Evolutionary conservation across 495 filamentous ascomycete species (phyloP), one percentile per base, ranked within the genome.

Genomic region (Elasticomyces elasticus): DNA sequence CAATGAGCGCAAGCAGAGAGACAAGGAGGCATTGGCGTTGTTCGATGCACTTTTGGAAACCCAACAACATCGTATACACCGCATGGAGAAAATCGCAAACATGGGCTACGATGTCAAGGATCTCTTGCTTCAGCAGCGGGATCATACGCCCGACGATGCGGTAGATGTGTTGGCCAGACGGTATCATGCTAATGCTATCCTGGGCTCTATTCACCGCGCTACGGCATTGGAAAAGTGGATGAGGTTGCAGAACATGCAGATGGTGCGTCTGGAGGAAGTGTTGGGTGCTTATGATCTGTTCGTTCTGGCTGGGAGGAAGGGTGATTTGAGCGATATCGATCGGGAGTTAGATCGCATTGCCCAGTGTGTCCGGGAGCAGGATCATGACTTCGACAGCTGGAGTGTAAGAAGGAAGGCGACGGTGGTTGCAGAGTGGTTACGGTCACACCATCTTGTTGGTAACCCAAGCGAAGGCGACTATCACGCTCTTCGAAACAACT

Each of bases 71-170:
- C 83, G 89, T 20, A 79, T 90, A 38, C 72, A 76, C 44, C 82
- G 83, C 63, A 80, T 84, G 48, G 75, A 84, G 53, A 65, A 74
- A 31, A 84, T 98, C 48, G 79, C 82, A 51, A 67, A 73, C 38
- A 70, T 80, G 58, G 92, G 89, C 0, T 91, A 86, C 54, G 89
- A 97, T 75, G 87, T 80, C 20, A 95, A 95, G 64, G 92, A 95
- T 64, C 81, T 79, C 22, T 74, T 98, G 33, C 58, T 91, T 38
- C 35, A 28, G 26, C 28, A 49, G 33, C 73, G 76, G 52, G 80
- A 94, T 60, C 68, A 70, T 10, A 70, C 76, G 28, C 71, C 74
- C 27, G 74, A 82, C n/a, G 72, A 78, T 15, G 72, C 66, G 12
- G 80, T 85, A 20, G 90, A 98, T 72, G 75, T 83, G 48, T 69